These are phyloP conservation scores for Sugiyamaella japonica DNA, from an alignment of 1,139 yeast genomes.

Conservation along the genomic window DNA sequence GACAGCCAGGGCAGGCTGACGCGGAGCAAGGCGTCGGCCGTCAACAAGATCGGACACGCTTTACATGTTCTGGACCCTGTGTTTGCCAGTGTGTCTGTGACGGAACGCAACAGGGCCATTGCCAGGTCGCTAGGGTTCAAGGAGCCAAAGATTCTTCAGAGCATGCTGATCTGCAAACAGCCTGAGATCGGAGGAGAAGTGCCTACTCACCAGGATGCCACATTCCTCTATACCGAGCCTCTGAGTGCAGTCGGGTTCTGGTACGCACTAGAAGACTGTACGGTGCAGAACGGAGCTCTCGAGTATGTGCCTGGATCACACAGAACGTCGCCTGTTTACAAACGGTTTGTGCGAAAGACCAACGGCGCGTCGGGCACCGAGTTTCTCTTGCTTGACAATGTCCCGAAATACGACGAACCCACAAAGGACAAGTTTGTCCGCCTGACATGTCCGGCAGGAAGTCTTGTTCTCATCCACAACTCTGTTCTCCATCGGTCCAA, in stretches of 20 bases:
- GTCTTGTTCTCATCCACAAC: constrained; percentile 67
- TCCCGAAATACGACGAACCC: constrained; percentile 35
- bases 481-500: constrained; percentile 72
- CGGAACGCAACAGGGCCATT: constrained; percentile 51
- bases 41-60: constrained; percentile 81
- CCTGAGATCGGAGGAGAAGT: constrained; percentile 74
- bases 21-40: constrained; percentile 56
- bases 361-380: constrained; percentile 48
- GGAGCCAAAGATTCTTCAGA: constrained; percentile 73
- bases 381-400: constrained; percentile 36
- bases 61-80: constrained; percentile 57
- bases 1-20: constrained; percentile 49
- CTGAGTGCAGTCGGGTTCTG: constrained; percentile 75
- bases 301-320: constrained; percentile 77
- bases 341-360: constrained; percentile 59
- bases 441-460: constrained; percentile 70
- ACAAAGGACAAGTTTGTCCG: constrained; percentile 48
- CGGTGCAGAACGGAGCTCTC: constrained; percentile 65
- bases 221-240: constrained; percentile 71
- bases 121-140: constrained; percentile 54
- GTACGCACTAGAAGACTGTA: constrained; percentile 80
- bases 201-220: constrained; percentile 78
- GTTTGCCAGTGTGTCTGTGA: constrained; percentile 55
- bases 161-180: constrained; percentile 80
- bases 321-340: constrained; percentile 54